Evolutionary conservation across 2,329 filamentous ascomycete genomes (phyloP), one percentile per base, ranked within the genome.

Genomic region (Cladophialophora chaetospira): DNA sequence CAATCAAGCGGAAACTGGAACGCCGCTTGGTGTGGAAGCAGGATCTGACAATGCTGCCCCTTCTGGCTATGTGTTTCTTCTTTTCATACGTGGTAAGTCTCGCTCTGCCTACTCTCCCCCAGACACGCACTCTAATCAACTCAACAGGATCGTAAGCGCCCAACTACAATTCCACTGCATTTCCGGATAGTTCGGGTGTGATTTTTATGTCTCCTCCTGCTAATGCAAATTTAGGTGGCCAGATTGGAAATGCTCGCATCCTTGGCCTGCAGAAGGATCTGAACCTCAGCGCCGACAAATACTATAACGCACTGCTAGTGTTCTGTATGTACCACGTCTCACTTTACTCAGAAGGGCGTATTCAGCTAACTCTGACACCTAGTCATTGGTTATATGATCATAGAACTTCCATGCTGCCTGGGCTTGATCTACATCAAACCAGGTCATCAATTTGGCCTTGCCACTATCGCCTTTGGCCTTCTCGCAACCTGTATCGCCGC

Each of bases 161-260:
- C n/a, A n/a, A n/a, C n/a, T n/a, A n/a, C n/a, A n/a, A n/a, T n/a
- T n/a, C n/a, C n/a, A n/a, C n/a, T n/a, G n/a, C n/a, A n/a, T n/a
- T n/a, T n/a, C n/a, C n/a, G n/a, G n/a, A n/a, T n/a, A n/a, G n/a
- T n/a, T n/a, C n/a, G n/a, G n/a, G n/a, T n/a, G n/a, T n/a, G n/a
- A n/a, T n/a, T n/a, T n/a, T n/a, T n/a, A n/a, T n/a, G n/a, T n/a
- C n/a, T n/a, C n/a, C n/a, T n/a, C n/a, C n/a, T n/a, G n/a, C n/a
- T n/a, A n/a, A n/a, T n/a, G n/a, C n/a, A n/a, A n/a, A n/a, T n/a
- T n/a, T n/a, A n/a, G n/a, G 53, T 25, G 50, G 50, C 23, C 25
- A 38, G 11, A 58, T 58, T 31, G 55, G 50, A 19, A 53, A 53
- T 35, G 55, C 55, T 26, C 53, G 50, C 15, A 36, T 58, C 17